Percentiles rank a stretch among this genome's conserved stretches.
Conservation (phyloP, 2,329 filamentous ascomycete species). For the Venturia pyrina region DNA sequence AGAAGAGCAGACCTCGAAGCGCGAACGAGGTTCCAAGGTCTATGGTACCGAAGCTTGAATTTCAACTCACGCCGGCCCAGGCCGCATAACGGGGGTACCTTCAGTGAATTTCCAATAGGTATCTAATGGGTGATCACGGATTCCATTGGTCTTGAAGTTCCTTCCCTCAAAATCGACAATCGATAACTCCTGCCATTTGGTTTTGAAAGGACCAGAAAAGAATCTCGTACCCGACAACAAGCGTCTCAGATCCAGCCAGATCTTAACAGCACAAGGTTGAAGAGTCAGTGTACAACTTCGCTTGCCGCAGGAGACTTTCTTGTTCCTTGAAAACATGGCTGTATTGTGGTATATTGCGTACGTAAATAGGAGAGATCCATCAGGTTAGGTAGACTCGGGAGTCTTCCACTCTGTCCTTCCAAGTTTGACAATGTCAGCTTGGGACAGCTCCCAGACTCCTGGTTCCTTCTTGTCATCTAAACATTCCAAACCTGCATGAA, state of each 20-base stretch:
- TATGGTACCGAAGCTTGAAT: too few species aligned
- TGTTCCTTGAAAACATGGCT: background rate
- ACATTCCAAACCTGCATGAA: slow-evolving; percentile 45
- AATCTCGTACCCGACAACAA: too few species aligned
- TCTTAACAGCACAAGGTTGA: background rate
- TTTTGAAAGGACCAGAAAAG: too few species aligned
- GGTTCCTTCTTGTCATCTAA: slow-evolving; percentile 44
- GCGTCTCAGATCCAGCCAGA: background rate
- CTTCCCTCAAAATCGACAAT: too few species aligned
- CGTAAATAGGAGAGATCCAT: background rate
- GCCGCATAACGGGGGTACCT: too few species aligned
- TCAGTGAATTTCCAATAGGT: too few species aligned
- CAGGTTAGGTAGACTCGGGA: background rate
- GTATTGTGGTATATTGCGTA: background rate
- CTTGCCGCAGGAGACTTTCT: background rate
- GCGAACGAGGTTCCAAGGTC: too few species aligned
- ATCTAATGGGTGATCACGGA: too few species aligned
- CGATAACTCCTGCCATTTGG: too few species aligned
- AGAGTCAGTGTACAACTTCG: background rate
- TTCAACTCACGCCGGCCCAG: too few species aligned
- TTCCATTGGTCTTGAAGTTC: too few species aligned
- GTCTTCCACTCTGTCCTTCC: slow-evolving; percentile 44
- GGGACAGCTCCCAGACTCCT: slow-evolving; percentile 49
- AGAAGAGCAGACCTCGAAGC: too few species aligned
- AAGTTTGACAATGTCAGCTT: slow-evolving; percentile 54